These are phyloP conservation scores for Fusarium avenaceum DNA, from an alignment of 2,329 filamentous ascomycete species.

Conservation along the genomic window DNA sequence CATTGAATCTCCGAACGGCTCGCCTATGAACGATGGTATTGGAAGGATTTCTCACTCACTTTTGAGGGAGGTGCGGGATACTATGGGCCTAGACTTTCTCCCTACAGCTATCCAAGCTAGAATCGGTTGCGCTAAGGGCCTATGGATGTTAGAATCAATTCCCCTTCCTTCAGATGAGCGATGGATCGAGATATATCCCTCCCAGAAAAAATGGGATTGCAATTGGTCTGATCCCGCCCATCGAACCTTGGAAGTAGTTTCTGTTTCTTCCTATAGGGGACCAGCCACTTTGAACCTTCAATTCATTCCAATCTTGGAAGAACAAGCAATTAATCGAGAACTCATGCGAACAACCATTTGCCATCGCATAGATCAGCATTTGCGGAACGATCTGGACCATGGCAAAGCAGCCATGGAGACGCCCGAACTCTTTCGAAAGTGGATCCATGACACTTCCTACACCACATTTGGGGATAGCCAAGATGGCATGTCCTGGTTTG, in stretches of 20 bases:
- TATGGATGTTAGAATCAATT: background rate
- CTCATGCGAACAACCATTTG: background rate
- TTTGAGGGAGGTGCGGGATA: background rate
- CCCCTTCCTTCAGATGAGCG: background rate
- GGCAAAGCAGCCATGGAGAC: conserved; percentile 1
- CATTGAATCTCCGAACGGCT: background rate
- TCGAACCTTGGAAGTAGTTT: conserved; percentile 2
- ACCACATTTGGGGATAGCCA: background rate
- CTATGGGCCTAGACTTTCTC: background rate
- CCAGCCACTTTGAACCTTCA: background rate
- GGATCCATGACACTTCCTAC: background rate
- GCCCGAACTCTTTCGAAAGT: conserved; percentile 5
- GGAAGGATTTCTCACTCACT: background rate
- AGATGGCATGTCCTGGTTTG: background rate
- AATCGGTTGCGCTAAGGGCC: conserved; percentile 10
- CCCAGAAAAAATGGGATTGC: background rate
- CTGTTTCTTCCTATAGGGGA: background rate
- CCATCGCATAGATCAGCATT: background rate
- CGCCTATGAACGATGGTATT: conserved; percentile 3
- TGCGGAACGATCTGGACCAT: background rate
- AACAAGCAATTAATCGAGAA: background rate
- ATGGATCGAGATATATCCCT: conserved; percentile 5
- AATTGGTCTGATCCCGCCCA: conserved; percentile 4
- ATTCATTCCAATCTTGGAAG: conserved; percentile 3
- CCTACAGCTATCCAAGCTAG: conserved; percentile 5